Base-by-base conservation (phyloP, 2,329 filamentous ascomycete species). In the Calonectria hawksworthii region DNA sequence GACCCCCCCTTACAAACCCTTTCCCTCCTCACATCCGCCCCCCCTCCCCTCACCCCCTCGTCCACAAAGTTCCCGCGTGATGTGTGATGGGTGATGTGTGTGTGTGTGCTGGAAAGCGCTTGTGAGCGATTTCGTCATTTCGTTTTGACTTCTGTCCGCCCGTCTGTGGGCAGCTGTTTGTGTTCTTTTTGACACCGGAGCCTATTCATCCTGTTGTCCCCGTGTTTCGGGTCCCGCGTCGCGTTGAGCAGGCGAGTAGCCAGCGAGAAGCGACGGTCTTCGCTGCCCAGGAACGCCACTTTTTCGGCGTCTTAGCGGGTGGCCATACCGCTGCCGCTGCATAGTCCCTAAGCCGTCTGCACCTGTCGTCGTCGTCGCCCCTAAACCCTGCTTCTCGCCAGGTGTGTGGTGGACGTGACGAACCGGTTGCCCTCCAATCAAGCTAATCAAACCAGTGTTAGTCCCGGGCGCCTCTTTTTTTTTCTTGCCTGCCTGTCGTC, bases 371-470 rank as follows among this genome's bases (percentile, higher is more conserved):
- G 41, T 44, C 18, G 52, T n/a, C 30, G 44, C 26, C 52, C 52
- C 52, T 56, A 32, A 56, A 56, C 52, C 52, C 52, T 34, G 28
- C 28, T n/a, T 34, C 34, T 26, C 34, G 34, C 34, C 32, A 38
- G n/a, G 4, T 8, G 23, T 38, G 56, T 41, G n/a, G 56, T 28
- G n/a, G 56, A 41, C 34, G 34, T 63, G 56, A 38, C 56, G 56
- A 63, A 63, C 56, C 56, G 56, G 52, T 56, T 56, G 52, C 52
- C 16, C 28, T 56, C 23, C 26, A 63, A 63, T 23, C 34, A 23
- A 26, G 34, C 56, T 63, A 63, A 63, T 63, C 56, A 63, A 63
- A 63, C 56, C 56, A 63, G 56, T 63, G 56, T 63, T 63, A 63
- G 56, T 63, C 56, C 34, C 34, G 56, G 34, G 14, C 56, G 56